These are phyloP conservation scores for Botrytis elliptica DNA, from an alignment of 2,329 filamentous ascomycete species.

Conservation along the genomic window DNA sequence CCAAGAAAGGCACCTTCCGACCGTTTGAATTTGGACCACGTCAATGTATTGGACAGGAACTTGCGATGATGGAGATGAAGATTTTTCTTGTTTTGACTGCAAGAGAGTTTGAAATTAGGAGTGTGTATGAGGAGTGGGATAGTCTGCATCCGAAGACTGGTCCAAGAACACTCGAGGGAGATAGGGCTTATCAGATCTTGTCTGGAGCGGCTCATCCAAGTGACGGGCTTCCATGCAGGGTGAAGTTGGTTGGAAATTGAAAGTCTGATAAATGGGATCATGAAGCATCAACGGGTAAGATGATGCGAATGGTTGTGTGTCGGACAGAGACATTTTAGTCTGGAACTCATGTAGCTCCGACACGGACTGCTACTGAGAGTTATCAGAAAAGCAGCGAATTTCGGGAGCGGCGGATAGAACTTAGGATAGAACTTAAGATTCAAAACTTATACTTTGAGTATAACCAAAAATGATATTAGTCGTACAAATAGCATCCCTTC, in stretches of 20 bases:
- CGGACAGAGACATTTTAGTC: neutral
- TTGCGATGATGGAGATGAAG: neutral
- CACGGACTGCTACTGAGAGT: neutral
- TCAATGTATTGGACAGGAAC: neutral
- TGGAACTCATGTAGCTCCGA: neutral
- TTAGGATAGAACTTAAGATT: neutral
- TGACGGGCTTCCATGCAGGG: neutral
- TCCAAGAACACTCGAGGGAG: neutral
- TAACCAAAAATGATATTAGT: neutral
- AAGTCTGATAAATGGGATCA: neutral
- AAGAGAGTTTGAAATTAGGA: neutral
- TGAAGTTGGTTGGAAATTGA: neutral
- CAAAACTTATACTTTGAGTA: neutral
- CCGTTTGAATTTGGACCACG: neutral
- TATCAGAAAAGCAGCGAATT: neutral
- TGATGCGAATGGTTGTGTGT: neutral
- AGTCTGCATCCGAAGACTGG: neutral
- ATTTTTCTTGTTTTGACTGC: neutral
- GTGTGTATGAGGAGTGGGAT: neutral
- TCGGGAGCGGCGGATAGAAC: neutral
- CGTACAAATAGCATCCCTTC: too few relatives aligned
- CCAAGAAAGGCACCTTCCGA: neutral
- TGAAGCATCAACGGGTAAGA: neutral
- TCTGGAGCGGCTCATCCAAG: constrained; percentile 2
- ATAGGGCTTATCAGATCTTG: neutral